These are phyloP conservation scores for Macrocybe gigantea DNA, from an alignment of 768 basidiomycete genomes.

Conservation along the genomic window DNA sequence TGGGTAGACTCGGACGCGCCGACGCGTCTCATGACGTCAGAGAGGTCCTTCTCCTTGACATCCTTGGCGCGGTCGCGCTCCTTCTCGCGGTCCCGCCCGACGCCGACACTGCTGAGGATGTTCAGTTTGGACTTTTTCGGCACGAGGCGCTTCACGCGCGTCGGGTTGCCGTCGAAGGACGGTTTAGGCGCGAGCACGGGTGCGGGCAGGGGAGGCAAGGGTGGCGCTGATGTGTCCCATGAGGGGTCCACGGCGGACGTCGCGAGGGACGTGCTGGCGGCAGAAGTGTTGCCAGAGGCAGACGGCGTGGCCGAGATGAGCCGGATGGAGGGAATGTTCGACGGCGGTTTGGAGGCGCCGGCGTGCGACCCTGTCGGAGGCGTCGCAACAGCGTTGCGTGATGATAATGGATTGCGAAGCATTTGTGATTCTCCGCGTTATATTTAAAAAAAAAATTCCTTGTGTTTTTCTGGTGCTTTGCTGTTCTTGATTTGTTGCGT, in stretches of 20 bases:
- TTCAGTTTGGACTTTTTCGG: constrained; percentile 69
- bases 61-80: constrained; percentile 6
- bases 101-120: constrained; percentile 24
- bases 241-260: constrained; percentile 27
- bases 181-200: constrained; percentile 12
- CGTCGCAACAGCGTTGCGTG: constrained; percentile 10
- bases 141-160: constrained; percentile 41
- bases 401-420: constrained; percentile 4
- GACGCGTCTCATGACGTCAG: constrained; percentile 53
- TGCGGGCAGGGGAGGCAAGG: constrained; percentile 22
- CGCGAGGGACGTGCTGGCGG: constrained; percentile 22
- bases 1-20: constrained; percentile 25
- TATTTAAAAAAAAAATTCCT: background rate
- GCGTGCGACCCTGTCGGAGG: constrained; percentile 16
- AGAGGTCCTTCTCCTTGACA: constrained; percentile 39
- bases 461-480: no score
- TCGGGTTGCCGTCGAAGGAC: background rate
- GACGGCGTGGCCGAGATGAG: constrained; percentile 66
- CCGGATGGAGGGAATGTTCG: constrained; percentile 55
- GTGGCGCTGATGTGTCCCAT: constrained; percentile 26
- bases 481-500: no score
- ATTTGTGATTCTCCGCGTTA: background rate
- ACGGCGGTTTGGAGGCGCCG: constrained; percentile 16
- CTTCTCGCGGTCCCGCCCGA: constrained; percentile 19
- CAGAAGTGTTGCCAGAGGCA: constrained; percentile 34